phyloP scores from a whole-genome alignment of 345 rosid species.

The Kernera saxatilis region DNA sequence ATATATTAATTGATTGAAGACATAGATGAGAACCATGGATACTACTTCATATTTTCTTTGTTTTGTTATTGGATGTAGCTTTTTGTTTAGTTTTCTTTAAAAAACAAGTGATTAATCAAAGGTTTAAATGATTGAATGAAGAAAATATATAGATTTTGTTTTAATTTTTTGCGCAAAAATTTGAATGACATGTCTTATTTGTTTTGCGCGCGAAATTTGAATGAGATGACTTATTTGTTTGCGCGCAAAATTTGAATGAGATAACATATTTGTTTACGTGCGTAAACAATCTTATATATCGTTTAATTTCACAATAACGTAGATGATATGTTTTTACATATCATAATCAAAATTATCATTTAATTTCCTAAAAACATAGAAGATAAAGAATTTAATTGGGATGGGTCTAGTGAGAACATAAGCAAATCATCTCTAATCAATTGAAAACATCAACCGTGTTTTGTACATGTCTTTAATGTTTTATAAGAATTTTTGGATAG shows the following conservation, averaged over 20 bases:
- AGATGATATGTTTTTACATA: neutral
- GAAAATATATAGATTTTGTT: neutral
- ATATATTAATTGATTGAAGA: neutral
- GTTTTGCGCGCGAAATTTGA: neutral
- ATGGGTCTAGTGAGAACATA: neutral
- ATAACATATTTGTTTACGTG: neutral
- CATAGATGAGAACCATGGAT: neutral
- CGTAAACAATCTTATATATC: neutral
- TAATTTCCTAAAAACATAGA: neutral
- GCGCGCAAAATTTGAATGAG: neutral
- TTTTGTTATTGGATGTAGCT: neutral
- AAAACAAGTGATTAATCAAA: neutral
- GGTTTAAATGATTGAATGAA: neutral
- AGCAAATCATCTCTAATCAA: neutral
- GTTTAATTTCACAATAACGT: neutral
- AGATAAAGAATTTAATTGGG: neutral
- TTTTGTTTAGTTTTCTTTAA: neutral
- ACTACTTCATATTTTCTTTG: neutral
- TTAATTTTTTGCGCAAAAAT: neutral
- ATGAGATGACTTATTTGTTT: neutral
- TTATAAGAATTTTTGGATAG: too few relatives aligned
- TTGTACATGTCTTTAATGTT: too few relatives aligned
- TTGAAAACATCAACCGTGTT: neutral
- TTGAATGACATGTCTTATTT: neutral
- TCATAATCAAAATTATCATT: neutral